phyloP scores from a whole-genome alignment of 768 basidiomycete genomes.

The Russula lepida region DNA sequence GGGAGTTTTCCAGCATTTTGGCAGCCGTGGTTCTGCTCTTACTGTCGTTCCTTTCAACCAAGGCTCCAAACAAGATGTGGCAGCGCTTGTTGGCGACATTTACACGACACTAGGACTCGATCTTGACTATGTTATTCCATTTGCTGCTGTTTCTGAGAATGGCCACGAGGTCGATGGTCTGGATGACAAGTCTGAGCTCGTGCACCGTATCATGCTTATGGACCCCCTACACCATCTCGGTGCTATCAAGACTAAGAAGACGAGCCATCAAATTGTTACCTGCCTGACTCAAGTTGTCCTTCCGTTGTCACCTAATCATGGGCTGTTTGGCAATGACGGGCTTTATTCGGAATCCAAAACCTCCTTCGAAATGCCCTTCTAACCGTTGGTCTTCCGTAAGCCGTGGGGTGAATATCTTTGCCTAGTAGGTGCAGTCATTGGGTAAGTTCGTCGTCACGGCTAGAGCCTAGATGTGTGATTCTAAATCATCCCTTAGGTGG shows the following conservation, averaged over 20 bases:
- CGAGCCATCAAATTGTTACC: constrained; percentile 91
- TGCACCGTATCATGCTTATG: constrained; percentile 97
- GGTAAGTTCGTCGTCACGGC: constrained; percentile 40
- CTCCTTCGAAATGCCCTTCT: constrained; percentile 93
- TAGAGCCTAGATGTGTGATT: neutral
- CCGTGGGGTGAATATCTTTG: constrained; percentile 99
- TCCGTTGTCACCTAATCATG: constrained; percentile 96
- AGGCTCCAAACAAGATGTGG: constrained; percentile 96
- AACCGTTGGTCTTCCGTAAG: constrained; percentile 96
- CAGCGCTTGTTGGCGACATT: constrained; percentile 96
- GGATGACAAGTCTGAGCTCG: constrained; percentile 95
- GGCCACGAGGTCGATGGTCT: constrained; percentile 98
- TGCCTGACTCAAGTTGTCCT: constrained; percentile 98
- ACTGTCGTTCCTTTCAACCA: constrained; percentile 99
- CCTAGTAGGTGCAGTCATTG: constrained; percentile 95
- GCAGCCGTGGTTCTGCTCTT: constrained; percentile 85
- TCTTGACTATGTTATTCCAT: constrained; percentile 96
- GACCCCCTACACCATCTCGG: constrained; percentile 94
- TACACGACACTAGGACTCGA: constrained; percentile 93
- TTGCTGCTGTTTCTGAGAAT: constrained; percentile 97
- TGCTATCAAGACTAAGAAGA: constrained; percentile 97
- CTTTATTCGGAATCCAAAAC: constrained; percentile 98
- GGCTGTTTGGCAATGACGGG: constrained; percentile 95
- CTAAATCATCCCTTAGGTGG: constrained; percentile 49
- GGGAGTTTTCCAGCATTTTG: too few relatives aligned